These are phyloP conservation scores for Clarkia xantiana DNA, from an alignment of 345 rosid genomes.

Conservation along the genomic window DNA sequence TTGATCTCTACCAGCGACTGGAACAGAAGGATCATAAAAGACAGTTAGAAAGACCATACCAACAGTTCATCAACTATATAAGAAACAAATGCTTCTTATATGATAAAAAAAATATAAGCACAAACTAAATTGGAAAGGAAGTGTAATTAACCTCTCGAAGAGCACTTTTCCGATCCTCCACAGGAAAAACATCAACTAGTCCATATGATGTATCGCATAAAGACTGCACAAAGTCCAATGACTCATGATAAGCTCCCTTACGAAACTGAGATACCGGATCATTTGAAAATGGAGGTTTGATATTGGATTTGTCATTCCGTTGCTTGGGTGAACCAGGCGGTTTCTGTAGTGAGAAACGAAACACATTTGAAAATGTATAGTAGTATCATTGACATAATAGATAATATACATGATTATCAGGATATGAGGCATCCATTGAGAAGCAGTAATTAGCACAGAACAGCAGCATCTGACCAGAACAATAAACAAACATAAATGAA, in stretches of 20 bases:
- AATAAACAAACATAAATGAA: too few relatives aligned
- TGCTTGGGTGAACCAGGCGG: conserved; percentile 78
- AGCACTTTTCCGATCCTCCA: conserved; percentile 91
- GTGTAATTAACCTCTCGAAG: conserved; percentile 65
- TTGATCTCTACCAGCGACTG: conserved; percentile 94
- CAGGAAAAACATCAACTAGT: conserved; percentile 90
- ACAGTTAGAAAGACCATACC: conserved; percentile 8
- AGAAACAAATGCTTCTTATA: too few relatives aligned
- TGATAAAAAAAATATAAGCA: too few relatives aligned
- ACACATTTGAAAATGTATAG: neutral
- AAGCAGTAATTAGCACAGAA: too few relatives aligned
- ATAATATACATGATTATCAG: too few relatives aligned
- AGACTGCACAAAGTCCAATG: conserved; percentile 85
- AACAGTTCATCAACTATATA: too few relatives aligned
- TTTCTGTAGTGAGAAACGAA: conserved; percentile 39
- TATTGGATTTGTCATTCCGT: conserved; percentile 47
- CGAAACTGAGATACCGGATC: conserved; percentile 59
- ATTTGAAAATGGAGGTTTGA: conserved; percentile 73
- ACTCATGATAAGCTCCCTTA: conserved; percentile 86
- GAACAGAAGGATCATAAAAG: conserved; percentile 18
- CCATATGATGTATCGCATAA: conserved; percentile 92
- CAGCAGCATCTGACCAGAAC: too few relatives aligned
- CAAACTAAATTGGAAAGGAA: neutral
- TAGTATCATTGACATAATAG: too few relatives aligned
- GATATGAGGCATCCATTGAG: too few relatives aligned